Conservation (phyloP, 1,284 basidiomycete genomes). For the Ceratobasidium sp. region DNA sequence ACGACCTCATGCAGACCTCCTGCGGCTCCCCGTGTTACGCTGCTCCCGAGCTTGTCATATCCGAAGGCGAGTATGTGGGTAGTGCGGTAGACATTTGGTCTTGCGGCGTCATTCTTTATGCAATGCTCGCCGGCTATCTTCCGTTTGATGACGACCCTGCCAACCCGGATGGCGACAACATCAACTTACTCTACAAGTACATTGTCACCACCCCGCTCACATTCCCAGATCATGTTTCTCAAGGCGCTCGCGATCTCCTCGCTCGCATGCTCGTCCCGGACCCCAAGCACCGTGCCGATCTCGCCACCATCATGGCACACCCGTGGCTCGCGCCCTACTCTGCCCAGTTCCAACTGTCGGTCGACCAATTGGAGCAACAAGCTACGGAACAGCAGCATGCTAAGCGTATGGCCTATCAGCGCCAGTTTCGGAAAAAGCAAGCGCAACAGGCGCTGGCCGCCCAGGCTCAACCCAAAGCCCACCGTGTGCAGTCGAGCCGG, state of each 20-base stretch:
- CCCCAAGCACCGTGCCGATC: conserved; percentile 73
- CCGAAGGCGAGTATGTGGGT: conserved; percentile 95
- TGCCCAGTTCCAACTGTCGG: conserved; percentile 69
- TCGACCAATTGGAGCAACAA: conserved; percentile 78
- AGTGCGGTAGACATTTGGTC: conserved; percentile 99
- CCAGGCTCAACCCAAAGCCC: conserved; percentile 45
- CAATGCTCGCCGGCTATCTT: conserved; percentile 98
- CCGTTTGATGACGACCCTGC: conserved; percentile 99
- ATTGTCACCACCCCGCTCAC: conserved; percentile 95
- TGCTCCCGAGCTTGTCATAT: conserved; percentile 98
- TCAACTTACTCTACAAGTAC: conserved; percentile 99
- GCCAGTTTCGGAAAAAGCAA: conserved; percentile 63
- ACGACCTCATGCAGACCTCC: conserved; percentile 98
- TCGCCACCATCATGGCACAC: conserved; percentile 80
- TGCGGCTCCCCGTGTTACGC: conserved; percentile 99
- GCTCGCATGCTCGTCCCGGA: conserved; percentile 88
- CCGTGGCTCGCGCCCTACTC: conserved; percentile 78
- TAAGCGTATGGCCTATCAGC: conserved; percentile 81
- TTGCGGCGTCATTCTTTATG: conserved; percentile 98
- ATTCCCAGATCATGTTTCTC: conserved; percentile 91
- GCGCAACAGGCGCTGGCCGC: conserved; percentile 58
- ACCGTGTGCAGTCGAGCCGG: conserved; percentile 18
- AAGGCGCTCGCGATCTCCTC: conserved; percentile 75
- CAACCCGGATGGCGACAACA: conserved; percentile 99
- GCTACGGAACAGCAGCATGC: conserved; percentile 85